Evolutionary conservation across 441 rosid genomes (phyloP).

Genomic region (Croton setiger): DNA sequence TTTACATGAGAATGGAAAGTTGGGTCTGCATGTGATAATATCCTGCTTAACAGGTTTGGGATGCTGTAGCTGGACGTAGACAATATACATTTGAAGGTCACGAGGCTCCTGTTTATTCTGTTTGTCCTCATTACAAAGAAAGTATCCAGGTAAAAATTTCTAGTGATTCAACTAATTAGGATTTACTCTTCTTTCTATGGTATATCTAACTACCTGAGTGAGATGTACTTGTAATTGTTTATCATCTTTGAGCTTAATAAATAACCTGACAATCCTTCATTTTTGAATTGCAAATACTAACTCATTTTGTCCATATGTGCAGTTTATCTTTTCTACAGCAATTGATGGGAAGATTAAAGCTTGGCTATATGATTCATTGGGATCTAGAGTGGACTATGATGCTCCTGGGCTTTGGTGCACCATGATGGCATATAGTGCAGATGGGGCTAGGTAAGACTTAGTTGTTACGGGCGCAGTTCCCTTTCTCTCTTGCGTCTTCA

Average conservation of each 20-base stretch:
- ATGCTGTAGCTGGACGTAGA: conserved; percentile 47
- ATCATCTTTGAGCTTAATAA: not conserved
- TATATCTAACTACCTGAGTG: not conserved
- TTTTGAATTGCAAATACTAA: conserved; percentile 9
- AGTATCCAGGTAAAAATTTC: conserved; percentile 49
- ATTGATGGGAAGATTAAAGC: conserved; percentile 91
- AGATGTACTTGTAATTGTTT: not conserved
- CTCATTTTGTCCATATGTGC: conserved; percentile 25
- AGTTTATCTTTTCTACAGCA: conserved; percentile 91
- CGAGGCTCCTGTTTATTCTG: conserved; percentile 87
- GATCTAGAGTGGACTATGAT: conserved; percentile 86
- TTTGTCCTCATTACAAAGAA: conserved; percentile 83
- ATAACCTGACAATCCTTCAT: not conserved
- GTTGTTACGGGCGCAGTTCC: not conserved
- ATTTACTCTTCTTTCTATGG: not conserved
- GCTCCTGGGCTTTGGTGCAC: conserved; percentile 90
- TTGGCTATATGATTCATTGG: conserved; percentile 78
- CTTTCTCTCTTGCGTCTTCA: not conserved
- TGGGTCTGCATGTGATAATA: not conserved
- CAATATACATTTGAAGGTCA: conserved; percentile 76
- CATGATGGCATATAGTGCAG: conserved; percentile 77
- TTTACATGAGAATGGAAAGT: conserved; percentile 10
- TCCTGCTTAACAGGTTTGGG: conserved; percentile 66
- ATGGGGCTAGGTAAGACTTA: conserved; percentile 61
- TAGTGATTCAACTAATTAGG: conserved; percentile 9